Percentiles rank a stretch among this genome's conserved stretches.
These are phyloP conservation scores for Phytophthora pisi DNA, from an alignment of 352 stramenopile genomes.

Conservation along the genomic window DNA sequence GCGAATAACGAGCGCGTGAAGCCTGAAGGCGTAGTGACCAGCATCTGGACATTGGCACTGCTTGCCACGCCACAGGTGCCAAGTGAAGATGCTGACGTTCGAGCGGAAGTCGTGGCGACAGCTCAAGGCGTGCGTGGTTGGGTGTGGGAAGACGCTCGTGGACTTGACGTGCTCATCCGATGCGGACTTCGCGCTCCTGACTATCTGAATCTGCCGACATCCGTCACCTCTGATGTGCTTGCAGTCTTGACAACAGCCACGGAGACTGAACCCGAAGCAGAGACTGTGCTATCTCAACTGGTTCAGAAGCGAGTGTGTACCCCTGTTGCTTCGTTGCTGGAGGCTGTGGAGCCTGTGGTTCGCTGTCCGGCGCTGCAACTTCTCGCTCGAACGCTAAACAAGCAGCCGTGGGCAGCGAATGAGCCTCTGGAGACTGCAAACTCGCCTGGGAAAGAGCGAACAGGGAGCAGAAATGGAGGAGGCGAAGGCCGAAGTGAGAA, in stretches of 20 bases:
- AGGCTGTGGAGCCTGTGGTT: constrained; percentile 60
- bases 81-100: not conserved
- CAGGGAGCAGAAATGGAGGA: not conserved
- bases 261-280: constrained; percentile 15
- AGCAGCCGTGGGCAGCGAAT: constrained; percentile 16
- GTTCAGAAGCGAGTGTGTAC: constrained; percentile 54
- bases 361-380: constrained; percentile 50
- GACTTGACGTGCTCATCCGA: constrained; percentile 44
- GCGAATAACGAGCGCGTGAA: constrained; percentile 36
- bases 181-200: constrained; percentile 43
- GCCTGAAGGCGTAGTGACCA: constrained; percentile 37
- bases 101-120: constrained; percentile 13
- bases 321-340: constrained; percentile 43
- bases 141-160: constrained; percentile 37
- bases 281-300: constrained; percentile 25
- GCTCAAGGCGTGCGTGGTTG: constrained; percentile 28
- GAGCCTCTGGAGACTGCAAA: constrained; percentile 7
- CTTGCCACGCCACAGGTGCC: constrained; percentile 35
- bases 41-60: constrained; percentile 53
- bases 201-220: constrained; percentile 32
- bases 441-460: not conserved
- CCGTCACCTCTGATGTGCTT: constrained; percentile 50
- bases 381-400: constrained; percentile 47
- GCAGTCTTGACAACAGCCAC: constrained; percentile 43
- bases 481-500: constrained; percentile 27